Conservation (phyloP, 495 filamentous ascomycete species). For the Aspergillus wentii region DNA sequence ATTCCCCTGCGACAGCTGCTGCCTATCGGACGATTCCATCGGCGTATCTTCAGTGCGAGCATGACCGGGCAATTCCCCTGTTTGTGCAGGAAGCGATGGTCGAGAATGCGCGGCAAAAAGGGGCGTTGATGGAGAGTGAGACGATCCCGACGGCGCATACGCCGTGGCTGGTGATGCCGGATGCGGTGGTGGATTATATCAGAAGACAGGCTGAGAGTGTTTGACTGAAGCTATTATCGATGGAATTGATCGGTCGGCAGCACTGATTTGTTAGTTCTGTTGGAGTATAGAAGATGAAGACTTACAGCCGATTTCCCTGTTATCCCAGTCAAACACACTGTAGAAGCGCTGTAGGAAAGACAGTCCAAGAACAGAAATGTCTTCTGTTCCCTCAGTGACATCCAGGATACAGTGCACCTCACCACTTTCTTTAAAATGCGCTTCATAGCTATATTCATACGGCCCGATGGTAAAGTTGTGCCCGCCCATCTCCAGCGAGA, state of each 20-base stretch:
- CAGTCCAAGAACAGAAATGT: not conserved
- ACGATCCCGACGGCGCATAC: conserved; percentile 24
- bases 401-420: not conserved
- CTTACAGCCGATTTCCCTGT: conserved; percentile 4
- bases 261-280: too few species aligned
- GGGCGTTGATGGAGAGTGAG: conserved; percentile 25
- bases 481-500: conserved; percentile 1
- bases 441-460: conserved; percentile 3
- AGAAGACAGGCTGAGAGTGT: conserved; percentile 13
- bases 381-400: not conserved
- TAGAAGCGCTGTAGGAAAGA: conserved; percentile 5
- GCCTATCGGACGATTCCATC: conserved; percentile 26
- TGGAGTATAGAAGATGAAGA: not conserved
- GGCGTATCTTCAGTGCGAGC: conserved; percentile 29
- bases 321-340: conserved; percentile 7
- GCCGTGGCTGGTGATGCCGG: conserved; percentile 27
- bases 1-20: conserved; percentile 21
- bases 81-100: conserved; percentile 36
- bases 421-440: not conserved
- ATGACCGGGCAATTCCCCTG: conserved; percentile 32
- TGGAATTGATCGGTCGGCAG: too few species aligned
- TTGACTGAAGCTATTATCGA: not conserved
- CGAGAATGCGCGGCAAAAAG: conserved; percentile 20
- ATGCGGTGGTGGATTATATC: conserved; percentile 18
- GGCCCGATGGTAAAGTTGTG: conserved; percentile 5